Conservation (phyloP, 2,329 filamentous ascomycete genomes). For the Fusarium sp. region DNA sequence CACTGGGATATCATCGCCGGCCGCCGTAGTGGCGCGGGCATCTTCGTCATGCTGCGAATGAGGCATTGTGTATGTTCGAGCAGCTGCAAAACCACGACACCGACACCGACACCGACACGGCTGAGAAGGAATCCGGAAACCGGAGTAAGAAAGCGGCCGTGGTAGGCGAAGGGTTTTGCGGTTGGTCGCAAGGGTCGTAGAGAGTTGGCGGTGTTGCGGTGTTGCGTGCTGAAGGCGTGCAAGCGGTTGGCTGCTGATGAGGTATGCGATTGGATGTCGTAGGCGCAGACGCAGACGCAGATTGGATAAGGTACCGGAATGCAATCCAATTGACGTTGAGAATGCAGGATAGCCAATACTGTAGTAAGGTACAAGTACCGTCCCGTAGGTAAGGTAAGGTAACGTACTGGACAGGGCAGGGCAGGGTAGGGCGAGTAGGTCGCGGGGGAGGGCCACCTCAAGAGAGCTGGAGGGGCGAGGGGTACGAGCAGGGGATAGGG, state of each 20-base stretch:
- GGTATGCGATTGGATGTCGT: constrained; percentile 23
- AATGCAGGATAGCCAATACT: neutral
- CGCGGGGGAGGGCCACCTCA: constrained; percentile 15
- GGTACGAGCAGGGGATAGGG: constrained; percentile 1
- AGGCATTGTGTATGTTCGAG: constrained; percentile 49
- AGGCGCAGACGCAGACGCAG: constrained; percentile 16
- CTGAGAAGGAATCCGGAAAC: constrained; percentile 15
- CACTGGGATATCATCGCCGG: constrained; percentile 51
- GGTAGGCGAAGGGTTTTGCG: constrained; percentile 27
- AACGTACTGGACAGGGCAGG: constrained; percentile 22
- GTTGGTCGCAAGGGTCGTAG: constrained; percentile 35
- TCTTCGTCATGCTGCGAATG: constrained; percentile 49
- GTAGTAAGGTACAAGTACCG: constrained; percentile 27
- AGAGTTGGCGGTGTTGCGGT: constrained; percentile 35
- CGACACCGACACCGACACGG: constrained; percentile 34
- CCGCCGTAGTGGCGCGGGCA: constrained; percentile 43
- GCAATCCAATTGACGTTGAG: constrained; percentile 29
- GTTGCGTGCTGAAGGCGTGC: constrained; percentile 23
- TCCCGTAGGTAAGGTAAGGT: constrained; percentile 21
- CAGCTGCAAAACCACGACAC: constrained; percentile 32
- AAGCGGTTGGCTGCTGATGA: neutral
- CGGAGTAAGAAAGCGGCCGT: constrained; percentile 32
- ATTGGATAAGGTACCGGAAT: constrained; percentile 12
- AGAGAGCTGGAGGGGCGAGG: constrained; percentile 22
- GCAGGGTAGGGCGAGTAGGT: constrained; percentile 17